Evolutionary conservation across 1,139 yeast genomes (phyloP).

Genomic region (Yamadazyma friedrichii): DNA sequence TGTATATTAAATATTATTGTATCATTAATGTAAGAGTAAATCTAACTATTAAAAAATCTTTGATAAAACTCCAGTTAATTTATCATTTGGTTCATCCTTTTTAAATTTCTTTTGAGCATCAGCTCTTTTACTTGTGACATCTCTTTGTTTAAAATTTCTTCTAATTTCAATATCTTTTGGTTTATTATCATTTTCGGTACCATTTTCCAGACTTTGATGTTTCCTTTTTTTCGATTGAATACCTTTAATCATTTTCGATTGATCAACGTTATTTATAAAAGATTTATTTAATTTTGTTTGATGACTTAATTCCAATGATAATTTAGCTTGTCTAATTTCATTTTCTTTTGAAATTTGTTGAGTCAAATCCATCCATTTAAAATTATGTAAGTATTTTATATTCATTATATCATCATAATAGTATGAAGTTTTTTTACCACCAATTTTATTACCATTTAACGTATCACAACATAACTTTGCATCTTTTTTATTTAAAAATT

Average conservation of each 20-base stretch:
- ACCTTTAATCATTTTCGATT: conserved; percentile 73
- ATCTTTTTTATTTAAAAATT: conserved; percentile 75
- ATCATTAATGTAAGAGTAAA: conserved; percentile 6
- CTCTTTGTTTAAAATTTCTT: conserved; percentile 62
- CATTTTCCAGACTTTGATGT: conserved; percentile 9
- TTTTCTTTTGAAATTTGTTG: conserved; percentile 91
- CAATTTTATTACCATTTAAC: conserved; percentile 82
- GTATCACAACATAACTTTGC: conserved; percentile 89
- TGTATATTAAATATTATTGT: conserved; percentile 7
- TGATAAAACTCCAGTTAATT: conserved; percentile 47
- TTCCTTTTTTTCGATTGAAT: conserved; percentile 54
- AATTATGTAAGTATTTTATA: conserved; percentile 83
- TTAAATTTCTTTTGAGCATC: conserved; percentile 54
- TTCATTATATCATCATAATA: conserved; percentile 94
- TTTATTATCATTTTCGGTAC: conserved; percentile 13
- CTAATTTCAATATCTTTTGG: conserved; percentile 33
- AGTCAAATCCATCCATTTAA: conserved; percentile 93
- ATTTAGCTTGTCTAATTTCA: conserved; percentile 82
- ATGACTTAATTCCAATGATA: conserved; percentile 84
- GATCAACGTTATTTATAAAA: conserved; percentile 81
- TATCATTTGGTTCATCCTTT: conserved; percentile 40
- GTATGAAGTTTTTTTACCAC: conserved; percentile 90
- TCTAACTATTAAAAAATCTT: conserved; percentile 23
- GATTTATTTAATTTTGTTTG: conserved; percentile 84
- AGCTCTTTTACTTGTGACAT: conserved; percentile 63